Percentiles rank a stretch among this genome's conserved stretches.
Conservation (phyloP, 176 grass and related monocot species). For the Eremochloa ophiuroides region DNA sequence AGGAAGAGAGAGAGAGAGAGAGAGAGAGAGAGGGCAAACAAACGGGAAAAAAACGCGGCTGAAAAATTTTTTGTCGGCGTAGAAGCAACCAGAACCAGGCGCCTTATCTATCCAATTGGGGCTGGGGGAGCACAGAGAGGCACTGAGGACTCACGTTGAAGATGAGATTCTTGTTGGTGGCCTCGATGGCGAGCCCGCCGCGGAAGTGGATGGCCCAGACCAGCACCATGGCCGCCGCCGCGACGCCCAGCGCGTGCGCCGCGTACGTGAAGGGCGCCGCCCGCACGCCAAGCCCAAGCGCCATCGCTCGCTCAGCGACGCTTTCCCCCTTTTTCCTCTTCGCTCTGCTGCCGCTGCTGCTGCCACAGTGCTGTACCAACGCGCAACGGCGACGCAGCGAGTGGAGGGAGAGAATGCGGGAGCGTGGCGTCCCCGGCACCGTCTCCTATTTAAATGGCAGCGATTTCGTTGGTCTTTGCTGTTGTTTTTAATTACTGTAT, state of each 20-base stretch:
- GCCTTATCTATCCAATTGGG: background rate
- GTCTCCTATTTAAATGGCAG: slow-evolving; percentile 5
- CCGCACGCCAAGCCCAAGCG: slow-evolving; percentile 42
- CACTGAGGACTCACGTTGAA: slow-evolving; percentile 51
- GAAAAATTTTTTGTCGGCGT: background rate
- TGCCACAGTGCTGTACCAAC: background rate
- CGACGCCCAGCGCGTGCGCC: slow-evolving; percentile 57
- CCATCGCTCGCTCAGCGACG: background rate
- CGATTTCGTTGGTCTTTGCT: background rate
- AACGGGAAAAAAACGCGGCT: background rate
- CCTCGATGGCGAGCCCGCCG: slow-evolving; percentile 60
- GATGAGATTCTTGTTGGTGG: slow-evolving; percentile 76
- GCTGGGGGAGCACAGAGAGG: background rate
- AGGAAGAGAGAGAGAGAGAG: too few relatives aligned
- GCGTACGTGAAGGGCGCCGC: slow-evolving; percentile 72
- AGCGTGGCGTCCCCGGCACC: slow-evolving; percentile 15
- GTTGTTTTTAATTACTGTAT: too few relatives aligned
- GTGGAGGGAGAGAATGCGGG: background rate
- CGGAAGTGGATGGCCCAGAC: slow-evolving; percentile 75
- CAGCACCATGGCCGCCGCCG: slow-evolving; percentile 56
- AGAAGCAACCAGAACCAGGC: background rate
- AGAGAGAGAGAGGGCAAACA: background rate
- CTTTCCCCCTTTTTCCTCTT: background rate
- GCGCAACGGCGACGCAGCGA: background rate
- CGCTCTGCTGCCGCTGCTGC: background rate